These are phyloP conservation scores for Auxenochlorella pyrenoidosa DNA, from an alignment of 139 green algal genomes.

Conservation along the genomic window DNA sequence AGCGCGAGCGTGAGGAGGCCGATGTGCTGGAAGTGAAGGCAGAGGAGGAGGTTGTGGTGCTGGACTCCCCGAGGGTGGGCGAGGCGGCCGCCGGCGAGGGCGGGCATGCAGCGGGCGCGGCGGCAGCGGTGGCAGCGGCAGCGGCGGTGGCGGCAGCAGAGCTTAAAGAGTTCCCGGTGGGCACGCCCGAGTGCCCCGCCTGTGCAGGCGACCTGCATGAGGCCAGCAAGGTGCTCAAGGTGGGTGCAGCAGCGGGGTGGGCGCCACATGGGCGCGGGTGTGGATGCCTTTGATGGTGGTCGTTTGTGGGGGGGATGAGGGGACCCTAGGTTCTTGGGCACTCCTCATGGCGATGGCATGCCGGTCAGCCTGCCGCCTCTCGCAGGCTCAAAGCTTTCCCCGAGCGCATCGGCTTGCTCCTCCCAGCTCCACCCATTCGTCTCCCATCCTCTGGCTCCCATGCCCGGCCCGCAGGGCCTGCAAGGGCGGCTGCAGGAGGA, in stretches of 20 bases:
- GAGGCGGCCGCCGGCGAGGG: background rate
- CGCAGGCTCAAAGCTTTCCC: too few species aligned
- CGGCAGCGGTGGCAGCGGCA: background rate
- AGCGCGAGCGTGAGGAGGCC: background rate
- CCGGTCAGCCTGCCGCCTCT: too few species aligned
- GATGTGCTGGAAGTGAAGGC: background rate
- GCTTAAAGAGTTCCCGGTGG: constrained; percentile 33
- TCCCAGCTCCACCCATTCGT: too few species aligned
- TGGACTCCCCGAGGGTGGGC: background rate
- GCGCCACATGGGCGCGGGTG: too few species aligned
- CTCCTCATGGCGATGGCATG: too few species aligned
- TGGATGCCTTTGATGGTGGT: too few species aligned
- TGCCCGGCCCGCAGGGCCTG: constrained; percentile 30
- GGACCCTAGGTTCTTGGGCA: too few species aligned
- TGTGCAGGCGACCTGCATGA: constrained; percentile 36
- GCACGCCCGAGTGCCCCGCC: constrained; percentile 34
- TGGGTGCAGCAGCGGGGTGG: background rate
- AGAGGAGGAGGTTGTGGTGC: background rate
- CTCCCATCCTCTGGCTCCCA: too few species aligned
- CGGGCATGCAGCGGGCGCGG: background rate
- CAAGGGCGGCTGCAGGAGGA: constrained; percentile 46
- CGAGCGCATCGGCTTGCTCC: too few species aligned
- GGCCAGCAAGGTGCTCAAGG: constrained; percentile 17
- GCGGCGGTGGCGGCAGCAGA: background rate
- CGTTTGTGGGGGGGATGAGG: too few species aligned